Percentiles rank a stretch among this genome's conserved stretches.
These are phyloP conservation scores for Boletus sp. DNA, from an alignment of 768 basidiomycete genomes.

Conservation along the genomic window DNA sequence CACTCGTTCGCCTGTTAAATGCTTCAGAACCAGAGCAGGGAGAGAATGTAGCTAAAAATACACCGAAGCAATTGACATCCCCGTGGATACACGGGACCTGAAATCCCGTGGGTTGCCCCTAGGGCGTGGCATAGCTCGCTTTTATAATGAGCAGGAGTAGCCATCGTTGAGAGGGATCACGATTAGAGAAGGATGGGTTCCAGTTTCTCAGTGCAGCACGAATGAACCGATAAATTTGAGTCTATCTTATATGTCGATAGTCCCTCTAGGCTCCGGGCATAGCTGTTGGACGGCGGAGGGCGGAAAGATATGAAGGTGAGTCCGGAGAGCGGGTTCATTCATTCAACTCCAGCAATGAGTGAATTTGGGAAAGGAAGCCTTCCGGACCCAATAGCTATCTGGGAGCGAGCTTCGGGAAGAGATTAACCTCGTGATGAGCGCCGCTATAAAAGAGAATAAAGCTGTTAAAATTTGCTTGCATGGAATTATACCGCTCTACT, in stretches of 20 bases:
- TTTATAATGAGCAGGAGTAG: background rate
- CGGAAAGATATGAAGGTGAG: no score
- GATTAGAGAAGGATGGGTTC: background rate
- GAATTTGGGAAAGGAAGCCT: background rate
- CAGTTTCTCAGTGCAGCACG: no score
- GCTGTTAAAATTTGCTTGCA: no score
- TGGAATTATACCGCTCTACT: background rate
- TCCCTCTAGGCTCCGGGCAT: background rate
- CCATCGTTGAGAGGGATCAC: background rate
- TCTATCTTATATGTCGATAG: background rate
- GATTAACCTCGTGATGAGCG: background rate
- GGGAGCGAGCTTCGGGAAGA: background rate
- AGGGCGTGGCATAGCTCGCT: background rate
- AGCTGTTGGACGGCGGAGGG: background rate
- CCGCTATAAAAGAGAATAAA: background rate
- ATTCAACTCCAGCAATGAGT: background rate
- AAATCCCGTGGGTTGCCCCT: rapidly evolving
- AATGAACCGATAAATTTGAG: background rate
- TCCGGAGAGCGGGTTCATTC: background rate
- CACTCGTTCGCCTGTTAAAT: background rate
- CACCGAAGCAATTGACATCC: no score
- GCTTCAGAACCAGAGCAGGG: background rate
- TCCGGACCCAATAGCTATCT: background rate
- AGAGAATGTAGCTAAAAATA: no score
- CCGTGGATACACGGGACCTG: no score